phyloP scores from a whole-genome alignment of 768 basidiomycete genomes.

The Panus rudis region DNA sequence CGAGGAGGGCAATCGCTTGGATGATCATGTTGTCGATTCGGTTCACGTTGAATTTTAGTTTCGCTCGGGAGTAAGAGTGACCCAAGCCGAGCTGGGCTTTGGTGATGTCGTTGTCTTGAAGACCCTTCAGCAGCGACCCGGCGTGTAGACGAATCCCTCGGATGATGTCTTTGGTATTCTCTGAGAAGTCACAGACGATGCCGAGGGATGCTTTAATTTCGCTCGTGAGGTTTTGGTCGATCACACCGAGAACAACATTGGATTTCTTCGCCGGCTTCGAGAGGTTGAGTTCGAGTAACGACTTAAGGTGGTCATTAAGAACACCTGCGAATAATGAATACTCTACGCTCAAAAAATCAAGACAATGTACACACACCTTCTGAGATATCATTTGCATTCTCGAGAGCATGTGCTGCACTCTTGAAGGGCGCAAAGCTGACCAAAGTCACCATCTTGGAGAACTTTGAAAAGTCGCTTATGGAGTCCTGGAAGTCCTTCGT shows the following conservation, averaged over 20 bases:
- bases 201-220: conserved; percentile 68
- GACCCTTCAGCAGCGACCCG: conserved; percentile 79
- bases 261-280: conserved; percentile 68
- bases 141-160: conserved; percentile 92
- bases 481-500: conserved; percentile 77
- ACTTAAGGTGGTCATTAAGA: conserved; percentile 75
- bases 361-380: conserved; percentile 61
- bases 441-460: conserved; percentile 87
- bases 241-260: conserved; percentile 67
- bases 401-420: conserved; percentile 86
- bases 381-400: conserved; percentile 93
- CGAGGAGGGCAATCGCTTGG: conserved; percentile 95
- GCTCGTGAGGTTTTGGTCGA: conserved; percentile 66
- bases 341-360: conserved; percentile 4
- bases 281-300: conserved; percentile 83
- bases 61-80: conserved; percentile 95
- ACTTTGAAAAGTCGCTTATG: conserved; percentile 80
- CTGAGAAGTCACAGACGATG: conserved; percentile 66
- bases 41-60: conserved; percentile 97
- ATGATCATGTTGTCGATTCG: conserved; percentile 99
- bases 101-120: conserved; percentile 80
- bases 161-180: conserved; percentile 77
- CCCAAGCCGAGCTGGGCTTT: conserved; percentile 96
- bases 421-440: conserved; percentile 92
- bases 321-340: conserved; percentile 45